phyloP scores from a whole-genome alignment of 2,329 filamentous ascomycete genomes.

The Camillea tinctor region DNA sequence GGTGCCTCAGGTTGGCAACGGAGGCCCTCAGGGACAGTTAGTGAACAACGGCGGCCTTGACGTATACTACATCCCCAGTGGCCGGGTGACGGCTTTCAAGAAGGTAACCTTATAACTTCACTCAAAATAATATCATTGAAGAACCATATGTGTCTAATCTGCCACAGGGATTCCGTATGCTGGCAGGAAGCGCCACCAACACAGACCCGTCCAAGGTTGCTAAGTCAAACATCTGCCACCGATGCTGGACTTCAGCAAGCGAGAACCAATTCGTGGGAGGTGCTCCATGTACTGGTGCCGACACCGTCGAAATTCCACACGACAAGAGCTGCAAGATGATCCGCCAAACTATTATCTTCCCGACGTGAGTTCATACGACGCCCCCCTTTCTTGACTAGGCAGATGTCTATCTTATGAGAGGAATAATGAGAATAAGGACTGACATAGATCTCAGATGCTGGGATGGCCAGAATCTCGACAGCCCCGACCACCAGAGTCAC shows the following conservation, averaged over 20 bases:
- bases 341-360: slow-evolving; percentile 53
- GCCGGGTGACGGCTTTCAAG: slow-evolving; percentile 42
- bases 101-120: slow-evolving; percentile 25
- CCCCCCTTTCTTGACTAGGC: background rate
- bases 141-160: background rate
- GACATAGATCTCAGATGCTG: slow-evolving; percentile 40
- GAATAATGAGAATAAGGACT: background rate
- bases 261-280: slow-evolving; percentile 48
- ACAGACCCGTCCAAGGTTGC: slow-evolving; percentile 38
- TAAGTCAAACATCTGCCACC: slow-evolving; percentile 44
- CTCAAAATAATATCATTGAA: background rate
- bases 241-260: slow-evolving; percentile 45
- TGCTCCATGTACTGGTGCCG: slow-evolving; percentile 47
- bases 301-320: slow-evolving; percentile 49
- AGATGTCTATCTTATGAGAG: background rate
- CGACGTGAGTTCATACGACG: slow-evolving; percentile 31
- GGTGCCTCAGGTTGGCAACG: slow-evolving; percentile 44
- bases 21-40: slow-evolving; percentile 42
- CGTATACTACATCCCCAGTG: slow-evolving; percentile 45
- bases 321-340: slow-evolving; percentile 50
- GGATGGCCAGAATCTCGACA: slow-evolving; percentile 49
- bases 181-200: slow-evolving; percentile 44
- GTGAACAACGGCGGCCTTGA: slow-evolving; percentile 44
- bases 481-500: slow-evolving; percentile 47
- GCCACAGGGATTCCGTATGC: slow-evolving; percentile 45